Conservation (phyloP, 768 basidiomycete species). For the Leucogyrophana mollusca region DNA sequence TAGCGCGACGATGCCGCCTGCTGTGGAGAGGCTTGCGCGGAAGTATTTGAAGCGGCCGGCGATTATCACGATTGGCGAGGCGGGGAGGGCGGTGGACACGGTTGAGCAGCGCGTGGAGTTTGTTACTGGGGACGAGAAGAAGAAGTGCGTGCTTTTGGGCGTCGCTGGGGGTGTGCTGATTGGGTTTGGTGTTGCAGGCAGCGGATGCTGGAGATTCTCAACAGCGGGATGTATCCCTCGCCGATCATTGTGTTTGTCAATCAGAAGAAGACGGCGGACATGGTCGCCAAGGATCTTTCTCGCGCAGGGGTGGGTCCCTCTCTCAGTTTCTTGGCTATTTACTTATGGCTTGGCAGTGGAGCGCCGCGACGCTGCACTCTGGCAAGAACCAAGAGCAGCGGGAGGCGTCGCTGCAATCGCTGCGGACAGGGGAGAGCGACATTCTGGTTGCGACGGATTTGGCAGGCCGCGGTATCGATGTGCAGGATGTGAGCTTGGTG, state of each 20-base stretch:
- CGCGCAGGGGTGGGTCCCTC: slow-evolving; percentile 74
- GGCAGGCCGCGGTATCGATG: slow-evolving; percentile 98
- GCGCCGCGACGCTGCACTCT: slow-evolving; percentile 87
- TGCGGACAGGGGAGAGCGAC: slow-evolving; percentile 84
- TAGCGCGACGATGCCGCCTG: slow-evolving; percentile 98
- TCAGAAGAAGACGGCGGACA: slow-evolving; percentile 98
- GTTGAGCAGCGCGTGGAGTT: slow-evolving; percentile 98
- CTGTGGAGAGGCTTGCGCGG: slow-evolving; percentile 90
- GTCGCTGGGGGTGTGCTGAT: slow-evolving; percentile 8
- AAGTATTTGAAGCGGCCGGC: slow-evolving; percentile 94
- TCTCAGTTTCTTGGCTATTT: not conserved
- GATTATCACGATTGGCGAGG: slow-evolving; percentile 96
- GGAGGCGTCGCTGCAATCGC: slow-evolving; percentile 84
- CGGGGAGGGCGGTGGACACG: slow-evolving; percentile 96
- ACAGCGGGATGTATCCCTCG: slow-evolving; percentile 75
- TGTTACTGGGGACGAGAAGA: slow-evolving; percentile 90
- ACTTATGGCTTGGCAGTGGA: slow-evolving; percentile 59
- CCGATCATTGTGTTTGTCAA: slow-evolving; percentile 99
- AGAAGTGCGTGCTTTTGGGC: slow-evolving; percentile 63
- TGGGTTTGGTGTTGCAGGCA: slow-evolving; percentile 46
- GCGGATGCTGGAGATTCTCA: slow-evolving; percentile 87
- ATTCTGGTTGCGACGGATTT: slow-evolving; percentile 96
- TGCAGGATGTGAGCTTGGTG: slow-evolving; percentile 92
- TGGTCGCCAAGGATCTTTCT: slow-evolving; percentile 92
- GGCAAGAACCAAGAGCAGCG: slow-evolving; percentile 98